A percentile compares a stretch with the other conserved stretches of the same genome.
These are phyloP conservation scores for Neofusicoccum laricinum DNA, from an alignment of 2,329 filamentous ascomycete species.

Conservation along the genomic window DNA sequence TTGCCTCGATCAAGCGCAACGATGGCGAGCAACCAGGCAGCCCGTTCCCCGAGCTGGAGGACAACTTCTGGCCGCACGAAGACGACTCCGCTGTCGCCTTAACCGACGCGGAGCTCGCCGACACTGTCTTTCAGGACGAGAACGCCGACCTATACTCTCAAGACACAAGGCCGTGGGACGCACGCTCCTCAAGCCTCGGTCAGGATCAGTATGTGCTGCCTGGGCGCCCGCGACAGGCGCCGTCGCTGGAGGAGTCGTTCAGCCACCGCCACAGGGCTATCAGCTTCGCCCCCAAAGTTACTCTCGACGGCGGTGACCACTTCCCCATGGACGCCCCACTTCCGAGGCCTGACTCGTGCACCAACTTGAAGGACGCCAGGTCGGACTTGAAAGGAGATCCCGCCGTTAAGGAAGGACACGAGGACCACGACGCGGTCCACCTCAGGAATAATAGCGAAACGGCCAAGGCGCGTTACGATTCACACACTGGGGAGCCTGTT, in stretches of 20 bases:
- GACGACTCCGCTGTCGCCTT: conserved; percentile 23
- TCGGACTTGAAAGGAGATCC: conserved; percentile 18
- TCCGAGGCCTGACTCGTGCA: conserved; percentile 24
- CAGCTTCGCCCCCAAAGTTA: conserved; percentile 40
- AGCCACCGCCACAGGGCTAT: conserved; percentile 37
- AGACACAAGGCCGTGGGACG: conserved; percentile 21
- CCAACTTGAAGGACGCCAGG: neutral
- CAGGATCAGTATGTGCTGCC: conserved; percentile 1
- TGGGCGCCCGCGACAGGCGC: neutral
- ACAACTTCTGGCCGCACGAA: conserved; percentile 26
- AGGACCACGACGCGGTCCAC: conserved; percentile 22
- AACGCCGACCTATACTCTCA: conserved; percentile 16
- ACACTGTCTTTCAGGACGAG: conserved; percentile 22
- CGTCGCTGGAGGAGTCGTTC: conserved; percentile 22
- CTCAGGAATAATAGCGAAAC: conserved; percentile 21
- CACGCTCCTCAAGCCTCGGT: conserved; percentile 21
- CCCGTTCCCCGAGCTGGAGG: conserved; percentile 6
- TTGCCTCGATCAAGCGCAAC: conserved; percentile 29
- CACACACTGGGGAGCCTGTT: conserved; percentile 13
- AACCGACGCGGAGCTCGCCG: conserved; percentile 21
- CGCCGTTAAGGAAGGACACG: conserved; percentile 19
- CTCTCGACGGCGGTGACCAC: conserved; percentile 39
- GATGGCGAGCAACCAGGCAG: conserved; percentile 21
- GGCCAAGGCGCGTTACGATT: conserved; percentile 28
- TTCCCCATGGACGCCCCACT: conserved; percentile 37